Percentiles rank a stretch among this genome's conserved stretches.
phyloP scores from a whole-genome alignment of 2,329 filamentous ascomycete genomes.

The Pseudocercospora musae region DNA sequence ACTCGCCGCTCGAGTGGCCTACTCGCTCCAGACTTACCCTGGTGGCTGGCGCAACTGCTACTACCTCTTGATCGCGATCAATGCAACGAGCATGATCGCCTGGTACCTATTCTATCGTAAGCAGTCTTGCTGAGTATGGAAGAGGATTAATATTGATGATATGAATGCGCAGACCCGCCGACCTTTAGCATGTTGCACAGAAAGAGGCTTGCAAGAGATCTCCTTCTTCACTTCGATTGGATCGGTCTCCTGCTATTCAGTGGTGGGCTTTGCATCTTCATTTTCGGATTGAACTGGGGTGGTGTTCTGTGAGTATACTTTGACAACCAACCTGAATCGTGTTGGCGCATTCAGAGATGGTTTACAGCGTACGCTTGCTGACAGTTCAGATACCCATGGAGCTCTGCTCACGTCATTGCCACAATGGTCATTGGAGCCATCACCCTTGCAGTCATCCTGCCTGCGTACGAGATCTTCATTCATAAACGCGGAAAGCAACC shows the following conservation, averaged over 20 bases:
- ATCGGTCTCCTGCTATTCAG: constrained; percentile 24
- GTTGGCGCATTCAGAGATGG: not conserved
- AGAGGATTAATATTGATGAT: not conserved
- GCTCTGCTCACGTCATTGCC: constrained; percentile 27
- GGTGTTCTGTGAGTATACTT: constrained; percentile 22
- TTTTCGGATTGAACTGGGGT: constrained; percentile 30
- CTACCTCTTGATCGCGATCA: constrained; percentile 32
- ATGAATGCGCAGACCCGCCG: constrained; percentile 15
- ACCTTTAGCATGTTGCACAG: constrained; percentile 29
- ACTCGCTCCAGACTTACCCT: constrained; percentile 20
- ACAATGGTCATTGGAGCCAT: constrained; percentile 27
- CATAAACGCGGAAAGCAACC: constrained; percentile 21
- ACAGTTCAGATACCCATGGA: constrained; percentile 28
- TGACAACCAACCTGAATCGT: not conserved
- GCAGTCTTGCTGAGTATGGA: not conserved
- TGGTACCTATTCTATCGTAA: constrained; percentile 35
- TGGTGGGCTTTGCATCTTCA: constrained; percentile 24
- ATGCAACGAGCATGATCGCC: constrained; percentile 27
- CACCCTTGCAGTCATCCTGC: constrained; percentile 21
- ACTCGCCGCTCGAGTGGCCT: constrained; percentile 23
- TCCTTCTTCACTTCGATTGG: constrained; percentile 27
- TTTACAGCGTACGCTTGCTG: not conserved
- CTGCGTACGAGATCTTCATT: constrained; percentile 24
- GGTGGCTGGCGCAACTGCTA: constrained; percentile 24
- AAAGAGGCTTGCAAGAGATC: constrained; percentile 22